phyloP scores from a whole-genome alignment of 1,284 basidiomycete species.

The Cryptococcus sp. region DNA sequence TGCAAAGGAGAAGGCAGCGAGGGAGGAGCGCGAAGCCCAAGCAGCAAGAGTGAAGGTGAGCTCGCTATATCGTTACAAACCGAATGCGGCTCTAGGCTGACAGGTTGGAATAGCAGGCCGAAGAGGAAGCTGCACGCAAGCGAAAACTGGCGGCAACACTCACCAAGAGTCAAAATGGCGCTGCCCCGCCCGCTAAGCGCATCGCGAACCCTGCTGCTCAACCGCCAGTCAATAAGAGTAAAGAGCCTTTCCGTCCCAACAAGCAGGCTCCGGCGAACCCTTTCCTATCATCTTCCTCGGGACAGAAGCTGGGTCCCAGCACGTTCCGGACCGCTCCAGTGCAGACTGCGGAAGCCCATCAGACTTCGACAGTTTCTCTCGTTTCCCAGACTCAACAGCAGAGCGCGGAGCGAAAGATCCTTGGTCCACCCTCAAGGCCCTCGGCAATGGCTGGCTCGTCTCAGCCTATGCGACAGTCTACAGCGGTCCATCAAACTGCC shows the following conservation, averaged over 20 bases:
- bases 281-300: constrained; percentile 7
- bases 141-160: constrained; percentile 43
- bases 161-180: constrained; percentile 22
- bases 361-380: constrained; percentile 28
- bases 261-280: constrained; percentile 7
- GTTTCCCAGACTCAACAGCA: constrained; percentile 18
- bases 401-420: constrained; percentile 16
- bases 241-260: constrained; percentile 28
- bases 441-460: constrained; percentile 18
- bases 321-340: constrained; percentile 17
- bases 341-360: constrained; percentile 13
- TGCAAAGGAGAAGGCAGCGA: constrained; percentile 40
- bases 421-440: constrained; percentile 46
- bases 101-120: constrained; percentile 18
- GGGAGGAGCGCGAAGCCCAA: constrained; percentile 36
- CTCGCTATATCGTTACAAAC: background rate
- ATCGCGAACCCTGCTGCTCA: constrained; percentile 8
- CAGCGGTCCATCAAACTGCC: constrained; percentile 6
- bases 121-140: constrained; percentile 52
- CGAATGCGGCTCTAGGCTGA: background rate
- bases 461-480: constrained; percentile 19
- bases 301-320: constrained; percentile 11
- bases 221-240: constrained; percentile 23
- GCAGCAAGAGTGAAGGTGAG: constrained; percentile 36
- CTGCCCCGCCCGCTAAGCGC: constrained; percentile 18